Conservation (phyloP, 768 basidiomycete species). For the Mrakia hoshinonis region DNA sequence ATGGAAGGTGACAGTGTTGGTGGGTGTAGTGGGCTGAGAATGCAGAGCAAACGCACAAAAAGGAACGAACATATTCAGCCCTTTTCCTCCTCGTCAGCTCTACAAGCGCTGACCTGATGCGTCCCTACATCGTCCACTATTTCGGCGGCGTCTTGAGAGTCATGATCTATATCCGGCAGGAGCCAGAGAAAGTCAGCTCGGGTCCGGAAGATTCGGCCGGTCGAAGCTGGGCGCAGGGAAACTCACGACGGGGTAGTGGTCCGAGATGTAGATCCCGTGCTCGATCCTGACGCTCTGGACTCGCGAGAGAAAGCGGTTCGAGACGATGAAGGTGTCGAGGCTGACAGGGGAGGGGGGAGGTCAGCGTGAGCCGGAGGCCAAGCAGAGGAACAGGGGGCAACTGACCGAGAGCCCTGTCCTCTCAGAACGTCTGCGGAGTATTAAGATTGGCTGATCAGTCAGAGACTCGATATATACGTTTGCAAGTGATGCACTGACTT, state of each 20-base stretch:
- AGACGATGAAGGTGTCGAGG: constrained; percentile 1
- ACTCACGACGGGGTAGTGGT: neutral
- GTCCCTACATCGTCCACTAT: too few species aligned
- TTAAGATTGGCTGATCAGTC: neutral
- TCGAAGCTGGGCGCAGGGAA: neutral
- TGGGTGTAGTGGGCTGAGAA: too few species aligned
- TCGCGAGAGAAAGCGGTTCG: neutral
- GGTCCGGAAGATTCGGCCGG: too few species aligned
- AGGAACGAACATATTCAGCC: too few species aligned
- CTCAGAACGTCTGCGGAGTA: neutral
- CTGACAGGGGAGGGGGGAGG: neutral
- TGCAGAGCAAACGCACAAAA: too few species aligned
- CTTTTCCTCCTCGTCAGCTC: too few species aligned
- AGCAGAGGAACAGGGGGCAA: neutral
- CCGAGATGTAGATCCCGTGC: neutral
- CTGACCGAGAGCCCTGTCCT: neutral
- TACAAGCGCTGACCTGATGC: too few species aligned
- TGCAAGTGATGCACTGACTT: neutral
- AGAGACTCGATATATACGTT: neutral
- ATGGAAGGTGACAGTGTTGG: too few species aligned
- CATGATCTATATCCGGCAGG: too few species aligned
- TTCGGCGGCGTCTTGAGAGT: too few species aligned
- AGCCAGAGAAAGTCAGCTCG: too few species aligned
- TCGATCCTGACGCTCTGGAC: constrained; percentile 3
- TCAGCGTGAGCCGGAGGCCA: neutral